phyloP scores from a whole-genome alignment of 2,329 filamentous ascomycete species.

The Chrysoporthe puriensis region DNA sequence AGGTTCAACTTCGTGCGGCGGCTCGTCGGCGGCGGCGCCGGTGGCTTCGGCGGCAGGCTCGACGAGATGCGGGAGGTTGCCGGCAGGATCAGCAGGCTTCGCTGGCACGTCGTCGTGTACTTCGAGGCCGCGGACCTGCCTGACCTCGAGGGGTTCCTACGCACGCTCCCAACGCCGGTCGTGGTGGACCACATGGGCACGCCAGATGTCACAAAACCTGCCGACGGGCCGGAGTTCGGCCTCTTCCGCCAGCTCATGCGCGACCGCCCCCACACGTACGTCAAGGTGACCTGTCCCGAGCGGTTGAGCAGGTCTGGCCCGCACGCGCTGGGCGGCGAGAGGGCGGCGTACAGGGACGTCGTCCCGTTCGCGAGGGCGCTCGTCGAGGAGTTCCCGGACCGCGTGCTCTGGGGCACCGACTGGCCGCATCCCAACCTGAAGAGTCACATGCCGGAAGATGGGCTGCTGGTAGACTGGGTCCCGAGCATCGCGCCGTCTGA shows the following conservation, averaged over 20 bases:
- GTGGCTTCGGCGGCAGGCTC: background rate
- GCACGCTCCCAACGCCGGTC: background rate
- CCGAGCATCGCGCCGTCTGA: background rate
- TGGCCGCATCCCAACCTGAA: slow-evolving; percentile 8
- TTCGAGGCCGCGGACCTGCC: slow-evolving; percentile 5
- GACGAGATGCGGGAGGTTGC: slow-evolving; percentile 4
- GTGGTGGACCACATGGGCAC: slow-evolving; percentile 10
- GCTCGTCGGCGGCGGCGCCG: background rate
- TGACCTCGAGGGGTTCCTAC: background rate
- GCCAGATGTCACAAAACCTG: background rate
- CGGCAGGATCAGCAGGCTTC: background rate
- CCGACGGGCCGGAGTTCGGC: background rate
- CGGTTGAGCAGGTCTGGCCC: slow-evolving; percentile 2
- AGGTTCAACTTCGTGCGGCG: slow-evolving; percentile 8
- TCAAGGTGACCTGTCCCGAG: slow-evolving; percentile 9
- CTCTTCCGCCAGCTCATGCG: background rate
- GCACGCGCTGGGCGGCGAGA: background rate
- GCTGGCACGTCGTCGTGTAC: slow-evolving; percentile 8
- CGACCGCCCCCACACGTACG: background rate
- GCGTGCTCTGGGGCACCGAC: slow-evolving; percentile 3
- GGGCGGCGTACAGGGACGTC: background rate
- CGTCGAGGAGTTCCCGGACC: background rate
- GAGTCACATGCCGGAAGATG: slow-evolving; percentile 1
- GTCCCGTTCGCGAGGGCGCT: slow-evolving; percentile 1
- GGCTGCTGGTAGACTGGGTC: background rate